phyloP scores from a whole-genome alignment of 2,329 filamentous ascomycete genomes.

The Apiospora rasikravindrae region DNA sequence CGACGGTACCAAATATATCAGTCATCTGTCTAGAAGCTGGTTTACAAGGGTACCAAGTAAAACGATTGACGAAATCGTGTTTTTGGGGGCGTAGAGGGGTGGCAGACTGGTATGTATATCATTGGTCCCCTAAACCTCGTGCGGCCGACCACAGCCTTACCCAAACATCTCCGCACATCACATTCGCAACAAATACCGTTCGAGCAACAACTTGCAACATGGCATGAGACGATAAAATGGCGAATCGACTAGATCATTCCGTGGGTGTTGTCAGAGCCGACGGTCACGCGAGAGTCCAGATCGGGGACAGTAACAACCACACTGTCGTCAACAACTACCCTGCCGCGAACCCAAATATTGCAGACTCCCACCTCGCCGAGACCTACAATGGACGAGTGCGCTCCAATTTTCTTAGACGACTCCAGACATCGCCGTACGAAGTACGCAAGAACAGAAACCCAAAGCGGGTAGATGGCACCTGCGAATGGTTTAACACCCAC shows the following conservation, averaged over 20 bases:
- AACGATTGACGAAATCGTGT: neutral
- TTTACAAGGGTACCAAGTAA: no score
- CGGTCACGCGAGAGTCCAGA: conserved; percentile 6
- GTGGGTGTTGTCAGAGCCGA: neutral
- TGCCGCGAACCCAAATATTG: neutral
- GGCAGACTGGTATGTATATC: neutral
- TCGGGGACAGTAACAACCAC: conserved; percentile 1
- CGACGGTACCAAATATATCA: neutral
- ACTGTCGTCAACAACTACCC: neutral
- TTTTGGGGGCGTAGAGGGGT: neutral
- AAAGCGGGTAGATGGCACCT: conserved; percentile 24
- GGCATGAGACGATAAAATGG: neutral
- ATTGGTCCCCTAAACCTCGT: neutral
- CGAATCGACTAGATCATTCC: neutral
- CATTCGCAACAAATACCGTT: neutral
- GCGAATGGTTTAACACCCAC: conserved; percentile 28
- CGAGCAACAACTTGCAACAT: neutral
- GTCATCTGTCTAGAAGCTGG: neutral
- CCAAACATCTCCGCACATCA: neutral
- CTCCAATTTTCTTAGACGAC: neutral
- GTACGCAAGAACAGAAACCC: conserved; percentile 29
- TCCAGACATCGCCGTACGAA: conserved; percentile 21
- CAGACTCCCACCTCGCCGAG: neutral
- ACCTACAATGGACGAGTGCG: neutral
- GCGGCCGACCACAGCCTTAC: neutral